Conservation (phyloP, 1,284 basidiomycete genomes). For the Cryptococcus amylolentus region DNA sequence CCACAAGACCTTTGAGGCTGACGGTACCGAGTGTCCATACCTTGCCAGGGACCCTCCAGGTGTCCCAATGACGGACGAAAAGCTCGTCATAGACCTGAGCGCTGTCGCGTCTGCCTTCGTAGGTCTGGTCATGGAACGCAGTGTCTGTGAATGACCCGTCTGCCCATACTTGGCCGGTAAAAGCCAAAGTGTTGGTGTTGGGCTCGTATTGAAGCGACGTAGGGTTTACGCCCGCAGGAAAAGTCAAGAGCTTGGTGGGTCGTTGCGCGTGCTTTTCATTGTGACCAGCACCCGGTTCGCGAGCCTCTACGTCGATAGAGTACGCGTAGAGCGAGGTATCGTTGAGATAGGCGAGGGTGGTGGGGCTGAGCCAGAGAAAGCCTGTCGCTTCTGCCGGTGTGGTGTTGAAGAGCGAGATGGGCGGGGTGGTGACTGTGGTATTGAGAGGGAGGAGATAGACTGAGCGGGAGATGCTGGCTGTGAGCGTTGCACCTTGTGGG, state of each 20-base stretch:
- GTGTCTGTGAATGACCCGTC: conserved; percentile 68
- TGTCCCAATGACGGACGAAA: conserved; percentile 84
- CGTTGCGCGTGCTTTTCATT: neutral
- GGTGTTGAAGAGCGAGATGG: conserved; percentile 24
- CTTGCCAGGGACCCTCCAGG: conserved; percentile 71
- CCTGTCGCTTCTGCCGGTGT: conserved; percentile 20
- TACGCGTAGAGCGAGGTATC: conserved; percentile 25
- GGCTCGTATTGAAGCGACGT: conserved; percentile 64
- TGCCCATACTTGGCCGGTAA: conserved; percentile 69
- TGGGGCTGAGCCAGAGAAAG: conserved; percentile 41
- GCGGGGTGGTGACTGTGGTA: conserved; percentile 12
- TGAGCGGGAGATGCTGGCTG: neutral
- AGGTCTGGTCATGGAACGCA: conserved; percentile 64
- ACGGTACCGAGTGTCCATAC: conserved; percentile 44
- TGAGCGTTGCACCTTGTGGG: neutral
- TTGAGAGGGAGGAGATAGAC: conserved; percentile 55
- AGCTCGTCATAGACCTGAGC: conserved; percentile 74
- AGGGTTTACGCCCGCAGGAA: conserved; percentile 54
- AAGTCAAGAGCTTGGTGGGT: conserved; percentile 25
- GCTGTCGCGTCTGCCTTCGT: conserved; percentile 65
- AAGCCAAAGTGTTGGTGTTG: conserved; percentile 47
- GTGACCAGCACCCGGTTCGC: neutral
- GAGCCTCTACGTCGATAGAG: conserved; percentile 8
- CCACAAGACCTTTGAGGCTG: conserved; percentile 52
- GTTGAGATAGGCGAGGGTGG: conserved; percentile 47